Base-by-base conservation (phyloP, 2,329 filamentous ascomycete species). In the Penicillium psychrosexuale region DNA sequence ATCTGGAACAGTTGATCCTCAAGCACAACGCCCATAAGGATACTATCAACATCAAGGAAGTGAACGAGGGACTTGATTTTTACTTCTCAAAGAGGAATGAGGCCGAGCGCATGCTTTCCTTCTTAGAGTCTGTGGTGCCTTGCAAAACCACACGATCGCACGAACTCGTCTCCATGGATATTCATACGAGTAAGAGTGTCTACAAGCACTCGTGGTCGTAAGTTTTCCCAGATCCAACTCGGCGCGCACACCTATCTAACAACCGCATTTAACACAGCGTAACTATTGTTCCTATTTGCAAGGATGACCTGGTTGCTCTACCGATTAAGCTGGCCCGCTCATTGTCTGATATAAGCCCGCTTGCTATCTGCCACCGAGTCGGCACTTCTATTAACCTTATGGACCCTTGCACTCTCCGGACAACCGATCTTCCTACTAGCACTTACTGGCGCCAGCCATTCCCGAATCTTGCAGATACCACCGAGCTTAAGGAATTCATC, bases 31-130 rank as follows among this genome's bases (percentile, higher is more conserved):
- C 93, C 4, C 92, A 96, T 73, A 84, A 85, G 61, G 92, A 99
- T 64, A 94, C 93, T 0, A 92, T 97, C 75, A 99, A 97, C 73
- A 99, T 99, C 77, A 97, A 95, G 72, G 94, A 99, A 76, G 89
- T 90, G 28, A 92, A 92, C 75, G 91, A 97, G 66, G 94, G 94
- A 1, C 86, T 99, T 56, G 94, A 99, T 72, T 99, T 99, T 74
- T 99, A 87, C 81, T 99, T 94, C 69, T 8, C 43, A 33, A 33
- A 33, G 30, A 33, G 43, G 8, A 45, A 45, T 19, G 42, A 45
- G 13, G 42, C 42, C 28, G 42, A 45, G 12, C 42, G 42, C 5
- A 45, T 45, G 42, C 28, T 45, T 45, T 45, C 42, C 9, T 45
- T 45, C 42, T 45, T 43, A 11, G 28, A 15, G 22, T 24, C 22